Percentiles rank a stretch among this genome's conserved stretches.
Conservation (phyloP, 2,329 filamentous ascomycete species). For the Pseudogymnoascus sp. region DNA sequence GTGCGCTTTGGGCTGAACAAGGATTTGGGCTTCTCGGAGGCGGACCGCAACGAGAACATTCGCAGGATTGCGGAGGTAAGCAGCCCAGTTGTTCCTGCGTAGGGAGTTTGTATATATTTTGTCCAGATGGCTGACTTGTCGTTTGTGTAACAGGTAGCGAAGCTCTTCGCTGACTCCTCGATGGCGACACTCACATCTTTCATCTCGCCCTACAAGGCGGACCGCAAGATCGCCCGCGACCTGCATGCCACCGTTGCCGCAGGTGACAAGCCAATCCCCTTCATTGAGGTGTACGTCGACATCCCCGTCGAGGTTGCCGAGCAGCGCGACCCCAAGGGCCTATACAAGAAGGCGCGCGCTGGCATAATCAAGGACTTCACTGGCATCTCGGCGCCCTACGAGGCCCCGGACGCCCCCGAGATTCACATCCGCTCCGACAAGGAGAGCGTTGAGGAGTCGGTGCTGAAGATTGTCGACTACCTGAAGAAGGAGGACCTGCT, state of each 20-base stretch:
- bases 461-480: slow-evolving; percentile 74
- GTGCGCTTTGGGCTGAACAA: slow-evolving; percentile 97
- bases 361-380: slow-evolving; percentile 98
- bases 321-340: slow-evolving; percentile 89
- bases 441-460: slow-evolving; percentile 79
- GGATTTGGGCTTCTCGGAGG: slow-evolving; percentile 88
- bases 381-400: slow-evolving; percentile 89
- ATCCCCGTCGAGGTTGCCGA: slow-evolving; percentile 86
- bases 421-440: slow-evolving; percentile 78
- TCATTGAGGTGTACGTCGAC: slow-evolving; percentile 91
- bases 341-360: slow-evolving; percentile 93
- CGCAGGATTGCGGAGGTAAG: slow-evolving; percentile 77
- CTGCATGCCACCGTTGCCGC: slow-evolving; percentile 59
- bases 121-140: neutral
- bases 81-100: slow-evolving; percentile 4
- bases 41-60: slow-evolving; percentile 96
- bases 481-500: slow-evolving; percentile 60
- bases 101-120: neutral
- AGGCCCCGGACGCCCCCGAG: slow-evolving; percentile 78
- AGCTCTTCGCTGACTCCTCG: slow-evolving; percentile 87
- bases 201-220: slow-evolving; percentile 88
- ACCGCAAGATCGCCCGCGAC: slow-evolving; percentile 72
- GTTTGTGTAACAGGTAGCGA: slow-evolving; percentile 58
- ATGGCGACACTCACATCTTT: slow-evolving; percentile 89
- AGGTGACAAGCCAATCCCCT: slow-evolving; percentile 60